phyloP scores from a whole-genome alignment of 1,284 basidiomycete species.

The Thelephora terrestris region DNA sequence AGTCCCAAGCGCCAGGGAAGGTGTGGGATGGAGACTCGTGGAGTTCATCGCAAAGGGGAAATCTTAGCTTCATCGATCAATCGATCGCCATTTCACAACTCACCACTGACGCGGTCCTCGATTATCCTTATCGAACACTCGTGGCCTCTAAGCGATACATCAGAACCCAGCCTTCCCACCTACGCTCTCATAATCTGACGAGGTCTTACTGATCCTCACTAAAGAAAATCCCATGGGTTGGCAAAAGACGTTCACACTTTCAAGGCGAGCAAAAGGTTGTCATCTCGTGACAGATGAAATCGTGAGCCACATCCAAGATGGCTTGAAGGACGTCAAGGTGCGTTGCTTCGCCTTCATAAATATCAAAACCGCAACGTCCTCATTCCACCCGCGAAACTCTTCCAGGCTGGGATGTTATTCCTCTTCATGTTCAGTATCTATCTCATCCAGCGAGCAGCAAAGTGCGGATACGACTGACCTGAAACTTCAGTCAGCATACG shows the following conservation, averaged over 20 bases:
- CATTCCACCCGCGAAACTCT: slow-evolving; percentile 2
- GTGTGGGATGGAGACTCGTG: too few species aligned
- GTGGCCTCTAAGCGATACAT: too few species aligned
- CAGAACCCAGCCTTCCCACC: too few species aligned
- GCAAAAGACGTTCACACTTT: slow-evolving; percentile 79
- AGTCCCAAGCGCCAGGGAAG: too few species aligned
- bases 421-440: slow-evolving; percentile 50
- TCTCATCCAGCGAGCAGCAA: not conserved
- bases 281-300: slow-evolving; percentile 85
- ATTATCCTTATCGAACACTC: too few species aligned
- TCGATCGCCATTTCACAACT: too few species aligned
- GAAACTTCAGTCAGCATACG: slow-evolving; percentile 67
- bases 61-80: too few species aligned
- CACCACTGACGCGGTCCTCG: too few species aligned
- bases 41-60: too few species aligned
- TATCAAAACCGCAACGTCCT: not conserved
- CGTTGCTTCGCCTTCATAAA: slow-evolving; percentile 5
- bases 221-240: slow-evolving; percentile 57
- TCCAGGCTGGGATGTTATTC: slow-evolving; percentile 62
- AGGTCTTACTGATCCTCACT: too few species aligned
- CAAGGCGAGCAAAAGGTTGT: slow-evolving; percentile 56
- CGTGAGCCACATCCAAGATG: slow-evolving; percentile 58
- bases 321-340: slow-evolving; percentile 63
- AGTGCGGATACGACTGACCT: not conserved
- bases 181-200: too few species aligned